These are phyloP conservation scores for Mycena venus DNA, from an alignment of 768 basidiomycete species.

Conservation along the genomic window DNA sequence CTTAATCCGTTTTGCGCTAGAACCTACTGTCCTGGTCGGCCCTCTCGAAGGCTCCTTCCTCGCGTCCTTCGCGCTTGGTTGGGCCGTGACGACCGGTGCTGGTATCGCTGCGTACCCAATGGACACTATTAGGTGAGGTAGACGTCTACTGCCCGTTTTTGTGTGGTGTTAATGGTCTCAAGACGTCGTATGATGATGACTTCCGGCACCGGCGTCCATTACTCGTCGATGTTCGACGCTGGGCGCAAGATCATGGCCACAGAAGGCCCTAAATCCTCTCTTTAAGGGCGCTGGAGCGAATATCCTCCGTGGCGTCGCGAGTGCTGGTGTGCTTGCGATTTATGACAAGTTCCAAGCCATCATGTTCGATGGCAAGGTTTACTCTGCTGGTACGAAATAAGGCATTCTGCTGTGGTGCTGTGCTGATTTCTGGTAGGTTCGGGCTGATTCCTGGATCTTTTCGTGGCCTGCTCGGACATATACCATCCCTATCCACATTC, in stretches of 20 bases:
- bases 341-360: conserved; percentile 89
- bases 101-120: conserved; percentile 83
- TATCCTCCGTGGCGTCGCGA: conserved; percentile 87
- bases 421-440: not conserved
- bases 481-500: not conserved
- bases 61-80: conserved; percentile 86
- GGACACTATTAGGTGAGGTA: conserved; percentile 70
- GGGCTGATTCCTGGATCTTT: not conserved
- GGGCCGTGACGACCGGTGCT: conserved; percentile 89
- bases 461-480: not conserved
- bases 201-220: conserved; percentile 79
- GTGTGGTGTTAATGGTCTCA: conserved; percentile 26
- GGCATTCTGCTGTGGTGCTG: not conserved
- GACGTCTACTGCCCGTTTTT: conserved; percentile 25
- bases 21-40: conserved; percentile 87
- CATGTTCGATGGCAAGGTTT: conserved; percentile 83
- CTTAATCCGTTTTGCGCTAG: conserved; percentile 48
- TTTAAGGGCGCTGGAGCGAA: conserved; percentile 91
- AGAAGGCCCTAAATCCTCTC: conserved; percentile 83
- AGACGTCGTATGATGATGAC: conserved; percentile 98
- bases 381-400: conserved; percentile 61
- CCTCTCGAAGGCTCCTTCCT: conserved; percentile 84
- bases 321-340: conserved; percentile 87
- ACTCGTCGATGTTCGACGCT: conserved; percentile 89
- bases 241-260: conserved; percentile 77